phyloP scores from a whole-genome alignment of 805 yeast species.

The Yarrowia divulgata region DNA sequence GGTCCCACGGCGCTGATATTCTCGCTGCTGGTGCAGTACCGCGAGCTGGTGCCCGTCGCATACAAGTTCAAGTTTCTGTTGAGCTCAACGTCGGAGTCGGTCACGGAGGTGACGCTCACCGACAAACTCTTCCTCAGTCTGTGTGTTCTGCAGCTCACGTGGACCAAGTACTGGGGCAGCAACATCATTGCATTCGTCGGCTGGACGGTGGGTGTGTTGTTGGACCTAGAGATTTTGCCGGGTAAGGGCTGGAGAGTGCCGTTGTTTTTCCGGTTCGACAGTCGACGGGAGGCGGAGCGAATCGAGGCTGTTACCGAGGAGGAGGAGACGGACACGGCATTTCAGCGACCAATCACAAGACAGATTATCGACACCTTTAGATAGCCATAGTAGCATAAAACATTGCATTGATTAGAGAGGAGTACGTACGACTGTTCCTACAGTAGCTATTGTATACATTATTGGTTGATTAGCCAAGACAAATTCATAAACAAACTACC shows the following conservation, averaged over 20 bases:
- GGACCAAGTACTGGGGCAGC: constrained; percentile 49
- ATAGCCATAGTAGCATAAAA: constrained; percentile 5
- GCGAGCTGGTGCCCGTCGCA: constrained; percentile 53
- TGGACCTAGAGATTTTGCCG: constrained; percentile 52
- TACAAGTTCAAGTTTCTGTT: constrained; percentile 51
- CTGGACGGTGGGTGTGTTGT: constrained; percentile 52
- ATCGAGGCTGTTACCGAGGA: constrained; percentile 28
- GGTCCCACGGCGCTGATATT: constrained; percentile 53
- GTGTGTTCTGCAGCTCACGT: constrained; percentile 50
- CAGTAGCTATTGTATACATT: too few relatives aligned
- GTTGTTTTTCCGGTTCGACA: constrained; percentile 38
- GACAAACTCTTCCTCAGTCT: constrained; percentile 52
- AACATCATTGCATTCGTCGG: constrained; percentile 49
- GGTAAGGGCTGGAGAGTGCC: constrained; percentile 55
- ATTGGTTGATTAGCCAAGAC: too few relatives aligned
- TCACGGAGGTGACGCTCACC: constrained; percentile 42
- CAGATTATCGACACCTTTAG: constrained; percentile 41
- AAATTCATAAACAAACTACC: constrained; percentile 19
- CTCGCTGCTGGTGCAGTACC: constrained; percentile 52
- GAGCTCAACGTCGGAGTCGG: constrained; percentile 41
- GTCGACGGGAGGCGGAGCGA: constrained; percentile 28
- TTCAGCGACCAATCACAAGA: constrained; percentile 39
- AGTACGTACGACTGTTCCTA: too few relatives aligned
- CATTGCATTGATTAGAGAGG: constrained; percentile 11
- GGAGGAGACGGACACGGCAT: constrained; percentile 38